phyloP scores from a whole-genome alignment of 75 land plant species.

The Picea glauca region DNA sequence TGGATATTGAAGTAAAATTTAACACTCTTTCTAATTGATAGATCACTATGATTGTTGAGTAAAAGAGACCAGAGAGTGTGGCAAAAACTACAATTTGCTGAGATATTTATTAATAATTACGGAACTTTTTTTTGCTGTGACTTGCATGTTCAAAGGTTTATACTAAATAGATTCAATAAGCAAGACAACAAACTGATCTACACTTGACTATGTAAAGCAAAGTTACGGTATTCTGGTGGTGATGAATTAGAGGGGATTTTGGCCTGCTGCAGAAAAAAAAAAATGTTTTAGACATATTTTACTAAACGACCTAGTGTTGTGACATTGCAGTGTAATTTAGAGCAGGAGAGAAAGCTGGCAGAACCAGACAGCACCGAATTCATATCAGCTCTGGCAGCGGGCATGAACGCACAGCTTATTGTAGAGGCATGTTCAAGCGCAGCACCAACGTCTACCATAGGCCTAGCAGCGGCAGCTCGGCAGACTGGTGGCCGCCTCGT shows the following conservation, averaged over 20 bases:
- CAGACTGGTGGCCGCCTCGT: conserved; percentile 64
- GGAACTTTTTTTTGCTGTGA: too few species aligned
- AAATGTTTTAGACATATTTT: background rate
- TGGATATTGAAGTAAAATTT: too few species aligned
- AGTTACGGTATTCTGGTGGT: too few species aligned
- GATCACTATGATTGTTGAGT: too few species aligned
- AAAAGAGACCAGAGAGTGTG: too few species aligned
- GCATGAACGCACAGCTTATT: conserved; percentile 55
- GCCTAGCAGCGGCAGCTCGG: conserved; percentile 50
- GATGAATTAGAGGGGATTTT: background rate
- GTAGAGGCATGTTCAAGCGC: conserved; percentile 37
- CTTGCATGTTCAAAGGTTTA: too few species aligned
- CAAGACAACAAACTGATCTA: too few species aligned
- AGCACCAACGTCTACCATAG: conserved; percentile 21
- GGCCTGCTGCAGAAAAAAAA: background rate
- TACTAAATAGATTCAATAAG: too few species aligned
- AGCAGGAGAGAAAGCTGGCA: background rate
- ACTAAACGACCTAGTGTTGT: background rate
- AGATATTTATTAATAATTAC: too few species aligned
- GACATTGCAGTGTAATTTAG: background rate
- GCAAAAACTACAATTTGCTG: too few species aligned
- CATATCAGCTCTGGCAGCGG: conserved; percentile 72
- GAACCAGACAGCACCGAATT: conserved; percentile 58
- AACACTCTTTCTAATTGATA: too few species aligned
- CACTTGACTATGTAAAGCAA: too few species aligned